Base-by-base conservation (phyloP, 2,329 filamentous ascomycete genomes). In the Lojkania enalia region DNA sequence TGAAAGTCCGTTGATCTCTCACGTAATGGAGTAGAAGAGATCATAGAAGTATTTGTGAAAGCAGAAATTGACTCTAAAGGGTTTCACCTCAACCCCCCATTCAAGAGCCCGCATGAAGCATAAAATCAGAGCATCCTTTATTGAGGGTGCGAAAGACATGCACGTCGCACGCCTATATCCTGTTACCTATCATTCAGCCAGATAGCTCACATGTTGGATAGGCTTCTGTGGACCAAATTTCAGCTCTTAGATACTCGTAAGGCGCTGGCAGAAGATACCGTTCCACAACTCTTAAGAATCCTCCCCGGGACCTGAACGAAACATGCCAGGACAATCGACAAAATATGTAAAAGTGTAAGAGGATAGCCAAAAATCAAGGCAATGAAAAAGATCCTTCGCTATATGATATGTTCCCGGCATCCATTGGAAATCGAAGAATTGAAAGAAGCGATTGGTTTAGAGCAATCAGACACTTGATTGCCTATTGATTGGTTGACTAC, bases 211-310 rank as follows among this genome's bases (percentile, higher is more conserved):
- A 19, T 6, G 12, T 3, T 21, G 5, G 4, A 13, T 23, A 68
- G 63, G 63, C 64, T 67, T 43, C 49, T 69, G 15, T 69, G 61
- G 64, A 58, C 61, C 6, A 58, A 49, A 15, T 64, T 67, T 19
- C 64, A 67, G 37, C 29, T 66, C 2, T 37, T 49, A 11, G 62
- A 65, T 4, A 51, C 68, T 11, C 55, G 52, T 18, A 54, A 64
- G 18, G 58, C 58, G 2, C 20, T 57, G 4, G 60, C 57, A 1
- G 58, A 66, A 20, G 30, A 48, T 4, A 50, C 41, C 5, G 51
- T 69, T n/a, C 53, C 54, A 7, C 25, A 4, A 53, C 54, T 3
- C 44, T 69, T 7, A 13, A 46, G 13, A 46, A 58, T 14, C 47
- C 68, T 2, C 64, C 64, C 1, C 52, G 49, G 31, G 54, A 55